Evolutionary conservation across 371 early-diverging fungal species (phyloP), one percentile per base, ranked within the genome.

Genomic region (Coemansia sp.): DNA sequence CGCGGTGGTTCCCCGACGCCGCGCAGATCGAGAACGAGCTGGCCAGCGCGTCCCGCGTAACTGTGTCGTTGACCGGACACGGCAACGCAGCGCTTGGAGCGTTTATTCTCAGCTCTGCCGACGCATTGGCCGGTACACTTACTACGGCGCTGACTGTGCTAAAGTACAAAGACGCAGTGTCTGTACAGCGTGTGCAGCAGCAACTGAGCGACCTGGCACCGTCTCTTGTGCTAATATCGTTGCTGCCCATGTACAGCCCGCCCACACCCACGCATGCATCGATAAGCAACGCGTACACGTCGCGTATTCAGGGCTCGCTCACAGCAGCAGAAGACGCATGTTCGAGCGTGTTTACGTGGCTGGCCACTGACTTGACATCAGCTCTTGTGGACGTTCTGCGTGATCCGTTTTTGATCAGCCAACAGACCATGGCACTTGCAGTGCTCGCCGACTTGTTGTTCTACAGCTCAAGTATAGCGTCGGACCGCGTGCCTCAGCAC

Each of bases 11-110:
- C 21, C 76, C 77, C 1, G 77, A 63, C 3, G 69, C 76, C 11
- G 39, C 66, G 50, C 69, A 70, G 24, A 65, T 77, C 39, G 70
- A 69, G 61, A 59, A 69, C 40, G 77, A 76, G 52, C 34, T 77
- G 37, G 11, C 50, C n/a, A 61, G 50, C 59, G 56, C 61, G 1
- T 55, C 73, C 1, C 67, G 64, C 0, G 22, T 65, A 57, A 34
- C 67, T 1, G 45, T 62, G 0, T 47, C 63, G 0, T 11, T 59
- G 27, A 24, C 16, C 5, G 31, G 16, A 18, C 31, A 37, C 5
- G 71, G 48, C 14, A 69, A 66, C 27, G 26, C 45, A 0, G 62
- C 63, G 4, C 39, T 76, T 40, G 77, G 70, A 4, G 27, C 40
- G 11, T 59, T 55, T 27, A 10, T 77, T 2, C 60, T 76, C 1